These are phyloP conservation scores for Rhizoctonia solani DNA, from an alignment of 1,284 basidiomycete species.

Conservation along the genomic window DNA sequence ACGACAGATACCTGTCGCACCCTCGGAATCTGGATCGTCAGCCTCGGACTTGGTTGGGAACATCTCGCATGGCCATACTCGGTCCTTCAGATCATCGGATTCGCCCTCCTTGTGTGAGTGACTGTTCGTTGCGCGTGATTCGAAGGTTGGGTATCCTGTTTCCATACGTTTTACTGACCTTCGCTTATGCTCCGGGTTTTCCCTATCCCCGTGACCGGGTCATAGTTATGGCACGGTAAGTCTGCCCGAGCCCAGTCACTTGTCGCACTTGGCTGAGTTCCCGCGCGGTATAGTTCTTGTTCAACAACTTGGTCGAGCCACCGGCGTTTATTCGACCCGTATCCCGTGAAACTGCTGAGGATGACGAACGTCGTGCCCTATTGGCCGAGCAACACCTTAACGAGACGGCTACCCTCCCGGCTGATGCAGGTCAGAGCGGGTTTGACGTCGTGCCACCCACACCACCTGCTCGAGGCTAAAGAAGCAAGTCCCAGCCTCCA, in stretches of 20 bases:
- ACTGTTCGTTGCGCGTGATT: background rate
- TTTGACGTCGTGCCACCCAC: slow-evolving; percentile 42
- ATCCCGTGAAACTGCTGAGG: slow-evolving; percentile 45
- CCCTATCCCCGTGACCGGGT: background rate
- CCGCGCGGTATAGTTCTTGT: slow-evolving; percentile 62
- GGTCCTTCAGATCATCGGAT: slow-evolving; percentile 85
- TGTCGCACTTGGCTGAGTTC: slow-evolving; percentile 10
- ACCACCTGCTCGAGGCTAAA: slow-evolving; percentile 24
- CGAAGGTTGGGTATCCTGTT: slow-evolving; percentile 40
- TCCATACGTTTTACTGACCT: slow-evolving; percentile 34
- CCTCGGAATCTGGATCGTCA: slow-evolving; percentile 88
- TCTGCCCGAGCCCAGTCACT: slow-evolving; percentile 38
- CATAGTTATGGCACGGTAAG: slow-evolving; percentile 43
- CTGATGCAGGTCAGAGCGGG: slow-evolving; percentile 46
- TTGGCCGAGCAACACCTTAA: slow-evolving; percentile 56
- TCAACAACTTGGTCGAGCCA: slow-evolving; percentile 70
- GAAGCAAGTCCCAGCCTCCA: background rate
- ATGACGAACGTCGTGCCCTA: slow-evolving; percentile 55
- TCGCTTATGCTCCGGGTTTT: slow-evolving; percentile 25
- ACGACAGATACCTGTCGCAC: slow-evolving; percentile 97
- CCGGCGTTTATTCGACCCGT: slow-evolving; percentile 60
- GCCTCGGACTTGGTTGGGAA: slow-evolving; percentile 92
- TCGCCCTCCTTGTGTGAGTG: slow-evolving; percentile 83
- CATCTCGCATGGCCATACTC: slow-evolving; percentile 80
- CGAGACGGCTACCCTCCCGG: slow-evolving; percentile 75